Evolutionary conservation across 345 rosid genomes (phyloP).

Genomic region (Kandelia obovata): DNA sequence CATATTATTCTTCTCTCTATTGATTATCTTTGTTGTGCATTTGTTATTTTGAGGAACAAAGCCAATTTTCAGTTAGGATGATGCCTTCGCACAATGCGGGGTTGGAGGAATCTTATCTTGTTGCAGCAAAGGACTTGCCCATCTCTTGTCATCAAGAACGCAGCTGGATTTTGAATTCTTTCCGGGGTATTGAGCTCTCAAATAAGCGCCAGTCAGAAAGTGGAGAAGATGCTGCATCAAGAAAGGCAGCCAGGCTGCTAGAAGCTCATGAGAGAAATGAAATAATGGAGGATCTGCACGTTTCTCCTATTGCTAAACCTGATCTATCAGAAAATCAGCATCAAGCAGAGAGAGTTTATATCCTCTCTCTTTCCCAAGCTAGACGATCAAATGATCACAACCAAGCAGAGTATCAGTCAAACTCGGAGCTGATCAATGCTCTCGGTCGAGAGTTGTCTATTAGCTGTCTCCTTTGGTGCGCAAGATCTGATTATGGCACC

Average conservation of each 20-base stretch:
- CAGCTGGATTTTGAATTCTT: slow-evolving; percentile 37
- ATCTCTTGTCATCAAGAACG: slow-evolving; percentile 40
- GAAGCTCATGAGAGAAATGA: slow-evolving; percentile 7
- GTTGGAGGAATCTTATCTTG: slow-evolving; percentile 21
- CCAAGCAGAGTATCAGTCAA: slow-evolving; percentile 23
- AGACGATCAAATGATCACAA: neutral
- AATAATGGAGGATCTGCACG: neutral
- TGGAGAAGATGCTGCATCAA: slow-evolving; percentile 16
- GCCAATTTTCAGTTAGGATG: neutral
- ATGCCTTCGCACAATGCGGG: slow-evolving; percentile 15
- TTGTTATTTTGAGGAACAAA: neutral
- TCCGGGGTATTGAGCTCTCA: slow-evolving; percentile 33
- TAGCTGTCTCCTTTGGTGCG: slow-evolving; percentile 49
- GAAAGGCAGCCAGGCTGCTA: slow-evolving; percentile 17
- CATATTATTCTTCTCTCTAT: neutral
- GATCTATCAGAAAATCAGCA: neutral
- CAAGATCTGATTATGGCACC: slow-evolving; percentile 37
- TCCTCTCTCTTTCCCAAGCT: neutral
- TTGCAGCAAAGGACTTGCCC: slow-evolving; percentile 38
- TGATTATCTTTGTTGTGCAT: neutral
- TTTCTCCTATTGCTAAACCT: neutral
- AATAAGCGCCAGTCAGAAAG: slow-evolving; percentile 26
- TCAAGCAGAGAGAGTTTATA: neutral
- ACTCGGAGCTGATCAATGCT: slow-evolving; percentile 40
- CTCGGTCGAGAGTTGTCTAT: slow-evolving; percentile 55